Percentiles rank a stretch among this genome's conserved stretches.
phyloP scores from a whole-genome alignment of 192 early-diverging fungal species.

The Allomyces arbusculus region DNA sequence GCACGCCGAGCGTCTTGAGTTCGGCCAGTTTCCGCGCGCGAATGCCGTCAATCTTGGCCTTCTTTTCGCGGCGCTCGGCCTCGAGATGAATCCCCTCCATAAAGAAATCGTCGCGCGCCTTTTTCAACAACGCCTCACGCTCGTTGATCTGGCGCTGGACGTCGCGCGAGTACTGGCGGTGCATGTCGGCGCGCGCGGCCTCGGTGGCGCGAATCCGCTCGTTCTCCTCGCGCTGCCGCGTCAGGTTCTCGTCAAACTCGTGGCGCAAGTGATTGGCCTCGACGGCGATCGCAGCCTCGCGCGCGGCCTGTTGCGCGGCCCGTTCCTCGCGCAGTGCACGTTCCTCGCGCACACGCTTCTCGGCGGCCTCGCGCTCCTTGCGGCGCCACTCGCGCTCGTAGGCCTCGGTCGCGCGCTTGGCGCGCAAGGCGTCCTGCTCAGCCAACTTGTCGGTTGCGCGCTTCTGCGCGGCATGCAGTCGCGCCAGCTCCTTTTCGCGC shows the following conservation, averaged over 20 bases:
- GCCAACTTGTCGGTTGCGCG: constrained; percentile 36
- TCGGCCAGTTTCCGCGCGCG: constrained; percentile 31
- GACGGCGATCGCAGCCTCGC: constrained; percentile 32
- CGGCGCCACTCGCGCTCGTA: constrained; percentile 36
- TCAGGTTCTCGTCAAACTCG: constrained; percentile 29
- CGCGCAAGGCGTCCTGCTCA: constrained; percentile 29
- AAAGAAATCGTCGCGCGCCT: constrained; percentile 33
- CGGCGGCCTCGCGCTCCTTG: constrained; percentile 25
- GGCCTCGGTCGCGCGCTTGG: constrained; percentile 28
- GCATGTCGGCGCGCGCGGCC: constrained; percentile 13
- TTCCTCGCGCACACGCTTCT: constrained; percentile 17
- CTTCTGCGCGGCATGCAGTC: constrained; percentile 32
- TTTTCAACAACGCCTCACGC: constrained; percentile 19
- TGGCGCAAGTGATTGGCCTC: constrained; percentile 31
- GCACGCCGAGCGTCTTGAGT: constrained; percentile 23
- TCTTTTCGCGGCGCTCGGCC: constrained; percentile 26
- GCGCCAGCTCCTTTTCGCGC: constrained; percentile 26
- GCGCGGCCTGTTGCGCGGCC: constrained; percentile 22
- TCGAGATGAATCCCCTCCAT: constrained; percentile 28
- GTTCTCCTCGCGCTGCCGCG: constrained; percentile 23
- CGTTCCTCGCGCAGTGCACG: constrained; percentile 19
- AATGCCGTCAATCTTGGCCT: constrained; percentile 28
- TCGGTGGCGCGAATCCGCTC: constrained; percentile 19
- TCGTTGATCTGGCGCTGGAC: constrained; percentile 30
- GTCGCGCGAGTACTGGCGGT: constrained; percentile 24